phyloP scores from a whole-genome alignment of 257 asterid species.

The Solanum gandarillasii region DNA sequence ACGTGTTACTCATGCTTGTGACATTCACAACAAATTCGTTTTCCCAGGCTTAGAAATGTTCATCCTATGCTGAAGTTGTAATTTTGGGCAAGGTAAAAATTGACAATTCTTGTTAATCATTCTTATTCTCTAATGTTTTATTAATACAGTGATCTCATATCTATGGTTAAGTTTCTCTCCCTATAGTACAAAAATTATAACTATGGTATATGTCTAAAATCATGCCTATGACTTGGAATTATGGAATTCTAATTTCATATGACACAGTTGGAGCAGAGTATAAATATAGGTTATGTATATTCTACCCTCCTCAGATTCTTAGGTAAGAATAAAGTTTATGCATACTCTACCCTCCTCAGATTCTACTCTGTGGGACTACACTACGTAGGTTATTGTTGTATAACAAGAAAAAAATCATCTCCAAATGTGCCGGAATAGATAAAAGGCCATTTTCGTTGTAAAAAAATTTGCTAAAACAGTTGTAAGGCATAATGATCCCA shows the following conservation, averaged over 20 bases:
- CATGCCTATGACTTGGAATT: neutral
- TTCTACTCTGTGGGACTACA: neutral
- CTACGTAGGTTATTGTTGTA: too few species aligned
- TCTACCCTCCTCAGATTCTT: neutral
- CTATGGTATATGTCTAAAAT: neutral
- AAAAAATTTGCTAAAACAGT: too few species aligned
- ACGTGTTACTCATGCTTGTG: neutral
- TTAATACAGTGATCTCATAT: neutral
- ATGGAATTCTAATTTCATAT: neutral
- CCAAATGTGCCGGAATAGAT: too few species aligned
- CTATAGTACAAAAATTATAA: too few species aligned
- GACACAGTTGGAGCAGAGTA: neutral
- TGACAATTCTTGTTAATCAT: neutral
- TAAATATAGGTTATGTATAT: neutral
- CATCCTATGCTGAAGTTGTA: neutral
- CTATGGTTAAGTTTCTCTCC: neutral
- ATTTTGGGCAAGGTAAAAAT: neutral
- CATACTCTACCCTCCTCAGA: too few species aligned
- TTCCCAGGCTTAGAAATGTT: neutral
- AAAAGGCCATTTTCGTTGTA: too few species aligned
- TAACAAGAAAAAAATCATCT: too few species aligned
- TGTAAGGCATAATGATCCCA: too few species aligned
- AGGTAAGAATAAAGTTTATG: too few species aligned
- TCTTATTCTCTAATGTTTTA: neutral
- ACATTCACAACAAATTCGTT: neutral